A percentile compares a stretch with the other conserved stretches of the same genome.
These are phyloP conservation scores for Solanum pimpinellifolium DNA, from an alignment of 257 asterid genomes.

Conservation along the genomic window DNA sequence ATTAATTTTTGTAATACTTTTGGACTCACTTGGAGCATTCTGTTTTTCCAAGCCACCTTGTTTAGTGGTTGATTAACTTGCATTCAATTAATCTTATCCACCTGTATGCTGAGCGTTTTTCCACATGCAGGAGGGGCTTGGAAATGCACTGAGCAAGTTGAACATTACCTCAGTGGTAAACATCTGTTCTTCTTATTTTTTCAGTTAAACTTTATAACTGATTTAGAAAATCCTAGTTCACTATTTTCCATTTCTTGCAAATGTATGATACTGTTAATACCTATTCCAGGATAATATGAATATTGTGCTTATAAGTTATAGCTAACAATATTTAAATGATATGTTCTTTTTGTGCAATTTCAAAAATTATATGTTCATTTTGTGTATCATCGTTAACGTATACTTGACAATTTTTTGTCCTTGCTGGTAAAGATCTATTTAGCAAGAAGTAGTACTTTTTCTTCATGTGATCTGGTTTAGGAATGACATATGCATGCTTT, in stretches of 20 bases:
- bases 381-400: neutral
- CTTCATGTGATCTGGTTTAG: neutral
- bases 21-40: neutral
- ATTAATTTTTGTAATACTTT: neutral
- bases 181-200: neutral
- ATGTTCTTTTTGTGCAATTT: neutral
- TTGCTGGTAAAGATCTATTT: neutral
- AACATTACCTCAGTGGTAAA: constrained; percentile 67
- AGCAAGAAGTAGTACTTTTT: neutral
- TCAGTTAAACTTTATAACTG: neutral
- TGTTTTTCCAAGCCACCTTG: neutral
- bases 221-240: neutral
- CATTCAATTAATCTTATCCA: neutral
- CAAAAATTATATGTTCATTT: neutral
- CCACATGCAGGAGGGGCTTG: constrained; percentile 66
- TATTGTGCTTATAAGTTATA: neutral
- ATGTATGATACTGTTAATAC: neutral
- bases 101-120: neutral
- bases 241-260: neutral
- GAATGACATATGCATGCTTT: neutral
- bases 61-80: neutral
- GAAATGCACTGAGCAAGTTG: constrained; percentile 47
- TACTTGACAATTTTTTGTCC: neutral
- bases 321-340: neutral
- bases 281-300: neutral